Evolutionary conservation across 495 filamentous ascomycete species (phyloP), one percentile per base, ranked within the genome.

Genomic region (Aspergillus panamensis): DNA sequence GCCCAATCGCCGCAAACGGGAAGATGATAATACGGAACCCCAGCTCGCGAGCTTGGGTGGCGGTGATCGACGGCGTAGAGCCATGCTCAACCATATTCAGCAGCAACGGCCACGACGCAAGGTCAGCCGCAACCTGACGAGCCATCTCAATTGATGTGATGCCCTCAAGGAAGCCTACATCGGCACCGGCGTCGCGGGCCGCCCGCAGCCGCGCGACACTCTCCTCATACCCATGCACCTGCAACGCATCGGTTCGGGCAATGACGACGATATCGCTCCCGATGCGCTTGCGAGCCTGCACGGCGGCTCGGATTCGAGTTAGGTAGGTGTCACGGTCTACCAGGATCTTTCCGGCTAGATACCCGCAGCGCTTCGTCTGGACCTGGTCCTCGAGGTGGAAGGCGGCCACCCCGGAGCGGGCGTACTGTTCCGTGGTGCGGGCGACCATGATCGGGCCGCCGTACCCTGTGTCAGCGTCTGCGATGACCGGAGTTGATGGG

Each of bases 341-440:
- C 19, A 90, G 73, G 43, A 82, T 74, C 66, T 91, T 91, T 37
- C 84, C 82, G 0, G 58, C 67, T 0, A 88, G 74, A 56, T 87
- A 83, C 2, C 85, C 85, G 69, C 84, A 87, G 13, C 84, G 85
- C 64, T 90, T 90, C 20, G 79, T 83, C 55, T 77, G 74, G 13
- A 88, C 79, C 64, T 90, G 86, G 74, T 90, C 87, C 69, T 91
- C 87, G 63, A 90, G 78, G 65, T 90, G 86, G 58, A 90, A 77
- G 33, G 75, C 88, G 3, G 87, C 87, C 0, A 90, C 84, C 42
- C 85, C 85, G 8, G 84, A 77, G 8, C 79, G 78, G 20, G 82
- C 80, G 68, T 89, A 91, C 58, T 84, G 77, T 57, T 80, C 74
- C 16, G 86, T 80, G 1, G 85, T 84, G 37, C 82, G 77, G 14